A percentile compares a stretch with the other conserved stretches of the same genome.
Evolutionary conservation across 1,139 yeast species (phyloP).

Genomic region (Diutina neorugosa): DNA sequence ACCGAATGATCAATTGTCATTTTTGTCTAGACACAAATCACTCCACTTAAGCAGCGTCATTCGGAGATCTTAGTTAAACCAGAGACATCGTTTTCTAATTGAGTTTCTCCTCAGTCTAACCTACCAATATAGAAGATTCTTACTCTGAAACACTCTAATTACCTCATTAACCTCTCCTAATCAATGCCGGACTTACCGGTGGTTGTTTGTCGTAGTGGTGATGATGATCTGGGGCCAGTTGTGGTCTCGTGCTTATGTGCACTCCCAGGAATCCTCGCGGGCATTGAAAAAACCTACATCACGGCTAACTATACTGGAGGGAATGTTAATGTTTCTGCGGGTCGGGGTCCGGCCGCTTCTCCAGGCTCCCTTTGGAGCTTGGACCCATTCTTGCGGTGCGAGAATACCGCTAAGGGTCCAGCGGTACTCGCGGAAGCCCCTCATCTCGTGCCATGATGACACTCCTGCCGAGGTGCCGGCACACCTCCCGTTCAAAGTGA

Average conservation of each 20-base stretch:
- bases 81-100: too few relatives aligned
- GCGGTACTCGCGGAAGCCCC: not conserved
- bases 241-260: not conserved
- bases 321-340: not conserved
- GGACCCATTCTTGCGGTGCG: not conserved
- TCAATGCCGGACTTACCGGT: too few relatives aligned
- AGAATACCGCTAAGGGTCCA: not conserved
- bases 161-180: too few relatives aligned
- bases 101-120: too few relatives aligned
- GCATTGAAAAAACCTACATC: not conserved
- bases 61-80: too few relatives aligned
- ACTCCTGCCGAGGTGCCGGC: not conserved
- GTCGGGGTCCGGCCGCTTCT: not conserved
- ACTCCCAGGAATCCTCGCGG: not conserved
- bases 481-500: conserved; percentile 47
- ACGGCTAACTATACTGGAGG: not conserved
- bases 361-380: not conserved
- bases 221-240: too few relatives aligned
- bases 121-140: too few relatives aligned
- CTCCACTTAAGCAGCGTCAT: too few relatives aligned
- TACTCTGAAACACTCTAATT: too few relatives aligned
- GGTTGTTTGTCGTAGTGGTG: too few relatives aligned
- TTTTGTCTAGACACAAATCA: not conserved
- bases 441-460: conserved; percentile 2
- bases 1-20: too few relatives aligned